Percentiles rank a stretch among this genome's conserved stretches.
These are phyloP conservation scores for Graphilbum ipis-grandicollis DNA, from an alignment of 2,329 filamentous ascomycete species.

Conservation along the genomic window DNA sequence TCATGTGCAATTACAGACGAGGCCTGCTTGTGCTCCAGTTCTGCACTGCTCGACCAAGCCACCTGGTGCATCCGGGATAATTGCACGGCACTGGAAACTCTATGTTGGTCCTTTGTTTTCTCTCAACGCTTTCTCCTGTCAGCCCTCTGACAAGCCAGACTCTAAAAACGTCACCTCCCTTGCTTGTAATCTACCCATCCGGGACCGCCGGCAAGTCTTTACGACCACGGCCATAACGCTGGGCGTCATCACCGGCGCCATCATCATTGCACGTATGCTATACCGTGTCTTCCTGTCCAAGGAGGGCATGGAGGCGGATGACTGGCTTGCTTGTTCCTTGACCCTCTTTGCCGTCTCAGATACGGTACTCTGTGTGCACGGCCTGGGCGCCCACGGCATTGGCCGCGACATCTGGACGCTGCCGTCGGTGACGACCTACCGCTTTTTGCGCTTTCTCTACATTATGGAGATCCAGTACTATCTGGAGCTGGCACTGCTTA, in stretches of 20 bases:
- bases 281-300: constrained; percentile 16
- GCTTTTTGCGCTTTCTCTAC: constrained; percentile 26
- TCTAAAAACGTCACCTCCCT: constrained; percentile 12
- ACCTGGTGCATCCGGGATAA: constrained; percentile 2
- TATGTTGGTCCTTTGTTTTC: constrained; percentile 1
- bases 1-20: too few relatives aligned
- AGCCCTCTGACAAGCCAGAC: constrained; percentile 5
- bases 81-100: constrained; percentile 4
- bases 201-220: constrained; percentile 16
- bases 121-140: background rate
- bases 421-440: constrained; percentile 20
- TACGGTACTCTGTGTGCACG: constrained; percentile 15
- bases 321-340: constrained; percentile 16
- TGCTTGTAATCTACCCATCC: constrained; percentile 11
- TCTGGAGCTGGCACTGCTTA: constrained; percentile 24
- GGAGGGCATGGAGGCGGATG: constrained; percentile 17
- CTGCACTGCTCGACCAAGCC: background rate
- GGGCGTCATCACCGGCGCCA: constrained; percentile 17
- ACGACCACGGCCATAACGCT: constrained; percentile 14
- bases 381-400: constrained; percentile 22
- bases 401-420: constrained; percentile 35
- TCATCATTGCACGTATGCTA: constrained; percentile 20
- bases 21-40: too few relatives aligned
- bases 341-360: constrained; percentile 13
- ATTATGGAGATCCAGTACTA: constrained; percentile 26